Evolutionary conservation across 1,139 yeast species (phyloP).

Genomic region (Blastobotrys proliferans): DNA sequence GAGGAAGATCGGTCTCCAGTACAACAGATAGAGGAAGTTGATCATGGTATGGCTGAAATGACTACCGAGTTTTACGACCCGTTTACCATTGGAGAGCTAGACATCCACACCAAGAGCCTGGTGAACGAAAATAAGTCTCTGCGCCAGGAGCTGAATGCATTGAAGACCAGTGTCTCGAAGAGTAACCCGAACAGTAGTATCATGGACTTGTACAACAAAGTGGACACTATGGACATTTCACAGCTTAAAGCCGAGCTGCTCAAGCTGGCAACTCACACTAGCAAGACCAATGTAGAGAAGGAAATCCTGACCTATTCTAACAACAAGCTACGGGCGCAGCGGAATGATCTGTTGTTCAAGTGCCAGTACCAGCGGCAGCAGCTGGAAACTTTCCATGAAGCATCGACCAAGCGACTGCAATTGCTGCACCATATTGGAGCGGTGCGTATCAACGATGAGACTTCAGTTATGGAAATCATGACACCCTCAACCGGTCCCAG

Average conservation of each 20-base stretch:
- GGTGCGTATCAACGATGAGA: constrained; percentile 4
- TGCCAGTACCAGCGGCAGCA: constrained; percentile 15
- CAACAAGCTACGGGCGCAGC: constrained; percentile 14
- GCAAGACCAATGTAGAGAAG: background rate
- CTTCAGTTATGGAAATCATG: background rate
- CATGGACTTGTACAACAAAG: constrained; percentile 6
- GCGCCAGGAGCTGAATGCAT: constrained; percentile 8
- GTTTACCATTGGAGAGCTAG: constrained; percentile 12
- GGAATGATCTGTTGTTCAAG: constrained; percentile 19
- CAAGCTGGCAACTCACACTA: background rate
- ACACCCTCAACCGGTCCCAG: background rate
- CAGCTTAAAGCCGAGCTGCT: constrained; percentile 8
- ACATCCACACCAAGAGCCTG: constrained; percentile 9
- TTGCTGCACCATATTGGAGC: constrained; percentile 11
- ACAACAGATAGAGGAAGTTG: background rate
- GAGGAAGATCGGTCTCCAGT: too few relatives aligned
- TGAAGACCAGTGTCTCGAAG: background rate
- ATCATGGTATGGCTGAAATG: background rate
- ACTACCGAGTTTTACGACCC: constrained; percentile 12
- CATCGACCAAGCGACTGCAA: constrained; percentile 14
- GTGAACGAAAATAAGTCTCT: constrained; percentile 13
- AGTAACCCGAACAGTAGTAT: background rate
- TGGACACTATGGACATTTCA: constrained; percentile 4
- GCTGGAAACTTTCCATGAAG: constrained; percentile 14
- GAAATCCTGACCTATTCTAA: constrained; percentile 4